Evolutionary conservation across 495 filamentous ascomycete genomes (phyloP), one percentile per base, ranked within the genome.

Genomic region (Lasiosphaeris hirsuta): DNA sequence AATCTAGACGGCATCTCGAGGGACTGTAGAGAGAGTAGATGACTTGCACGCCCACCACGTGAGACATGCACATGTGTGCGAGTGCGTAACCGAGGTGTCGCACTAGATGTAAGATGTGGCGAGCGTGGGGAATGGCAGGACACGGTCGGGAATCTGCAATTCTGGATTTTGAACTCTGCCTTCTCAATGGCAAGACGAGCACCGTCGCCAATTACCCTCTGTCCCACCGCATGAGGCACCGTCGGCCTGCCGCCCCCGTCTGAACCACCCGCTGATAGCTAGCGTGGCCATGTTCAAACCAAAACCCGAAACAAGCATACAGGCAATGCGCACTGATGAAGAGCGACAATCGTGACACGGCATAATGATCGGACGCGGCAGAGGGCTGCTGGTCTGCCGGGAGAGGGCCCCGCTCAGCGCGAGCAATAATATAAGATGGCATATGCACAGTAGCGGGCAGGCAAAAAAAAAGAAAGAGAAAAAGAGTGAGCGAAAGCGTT

Each of bases 341-440:
- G 23, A 53, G 35, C 35, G 57, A 40, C 39, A 60, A 63, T 64
- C 59, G 53, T 58, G 51, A 56, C 55, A 37, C 63, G 66, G 61
- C 60, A 64, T 59, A 57, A 56, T 55, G 51, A 41, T 44, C 37
- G 54, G 42, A 34, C 60, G 59, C 61, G 60, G 64, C 58, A 60
- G 63, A 50, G 48, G 45, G 8, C 36, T 40, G 37, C 15, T 30
- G 39, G 37, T 34, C n/a, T 11, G 30, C 18, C 40, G 46, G 54
- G 47, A n/a, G 2, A 30, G 23, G 2, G 23, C 23, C 23, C 23
- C 23, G 2, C n/a, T 30, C 40, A 33, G 47, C 4, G 37, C 8
- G 40, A 43, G 58, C 23, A 35, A 51, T 40, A 56, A 52, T 45
- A 51, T 47, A 41, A 50, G 40, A 57, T 51, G 52, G 47, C 37